These are phyloP conservation scores for Athelia psychrophila DNA, from an alignment of 1,284 basidiomycete genomes.

Conservation along the genomic window DNA sequence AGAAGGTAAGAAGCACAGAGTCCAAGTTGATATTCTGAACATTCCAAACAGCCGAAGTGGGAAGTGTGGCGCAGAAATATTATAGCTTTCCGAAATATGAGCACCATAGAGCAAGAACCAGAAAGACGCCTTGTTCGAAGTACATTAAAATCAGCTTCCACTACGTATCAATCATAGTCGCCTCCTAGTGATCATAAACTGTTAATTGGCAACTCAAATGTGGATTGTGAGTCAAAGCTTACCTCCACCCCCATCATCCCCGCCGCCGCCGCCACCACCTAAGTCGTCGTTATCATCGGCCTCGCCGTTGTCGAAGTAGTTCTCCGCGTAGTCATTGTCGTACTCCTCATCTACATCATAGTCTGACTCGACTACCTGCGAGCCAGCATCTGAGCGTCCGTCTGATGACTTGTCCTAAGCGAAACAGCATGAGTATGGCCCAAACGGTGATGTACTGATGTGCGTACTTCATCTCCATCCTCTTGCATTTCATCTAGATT, in stretches of 20 bases:
- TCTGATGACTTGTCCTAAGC: slow-evolving; percentile 62
- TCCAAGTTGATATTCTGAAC: not conserved
- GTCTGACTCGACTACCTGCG: slow-evolving; percentile 60
- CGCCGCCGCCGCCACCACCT: slow-evolving; percentile 64
- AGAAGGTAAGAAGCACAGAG: not conserved
- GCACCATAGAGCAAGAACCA: no score
- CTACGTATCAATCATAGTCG: slow-evolving; percentile 22
- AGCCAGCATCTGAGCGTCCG: slow-evolving; percentile 61
- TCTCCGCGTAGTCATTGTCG: slow-evolving; percentile 82
- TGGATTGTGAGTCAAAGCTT: not conserved
- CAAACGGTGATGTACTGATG: slow-evolving; percentile 3
- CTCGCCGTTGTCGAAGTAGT: slow-evolving; percentile 86
- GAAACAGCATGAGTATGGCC: slow-evolving; percentile 6
- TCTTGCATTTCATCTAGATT: slow-evolving; percentile 67
- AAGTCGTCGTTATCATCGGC: slow-evolving; percentile 73
- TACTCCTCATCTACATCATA: slow-evolving; percentile 85
- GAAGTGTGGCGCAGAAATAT: no score
- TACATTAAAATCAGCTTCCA: no score
- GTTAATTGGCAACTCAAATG: not conserved
- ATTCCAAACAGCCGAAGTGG: no score
- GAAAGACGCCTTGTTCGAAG: no score
- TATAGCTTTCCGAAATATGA: no score
- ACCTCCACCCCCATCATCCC: slow-evolving; percentile 51
- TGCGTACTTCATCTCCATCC: slow-evolving; percentile 57
- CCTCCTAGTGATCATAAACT: slow-evolving; percentile 17